Percentiles rank a stretch among this genome's conserved stretches.
Evolutionary conservation across 202 grass and related monocot species (phyloP).

Genomic region (Elaeis oleifera): DNA sequence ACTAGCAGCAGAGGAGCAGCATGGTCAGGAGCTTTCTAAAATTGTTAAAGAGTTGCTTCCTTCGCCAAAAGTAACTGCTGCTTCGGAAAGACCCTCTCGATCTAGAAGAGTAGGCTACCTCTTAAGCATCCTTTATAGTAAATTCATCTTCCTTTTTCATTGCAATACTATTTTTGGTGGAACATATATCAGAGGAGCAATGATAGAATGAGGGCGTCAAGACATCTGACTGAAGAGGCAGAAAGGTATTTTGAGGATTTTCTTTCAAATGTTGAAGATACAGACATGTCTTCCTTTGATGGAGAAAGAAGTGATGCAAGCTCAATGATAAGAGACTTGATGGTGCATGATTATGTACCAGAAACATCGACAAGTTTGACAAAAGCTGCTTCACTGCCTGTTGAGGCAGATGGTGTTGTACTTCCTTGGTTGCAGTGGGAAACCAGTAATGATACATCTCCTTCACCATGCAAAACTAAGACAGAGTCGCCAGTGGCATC

Average conservation of each 20-base stretch:
- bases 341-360: slow-evolving; percentile 12
- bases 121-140: too few relatives aligned
- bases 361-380: slow-evolving; percentile 39
- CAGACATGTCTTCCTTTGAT: slow-evolving; percentile 96
- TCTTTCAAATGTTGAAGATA: slow-evolving; percentile 90
- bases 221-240: slow-evolving; percentile 63
- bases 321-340: slow-evolving; percentile 40
- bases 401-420: slow-evolving; percentile 60
- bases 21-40: slow-evolving; percentile 80
- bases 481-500: slow-evolving; percentile 9
- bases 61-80: slow-evolving; percentile 36
- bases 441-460: slow-evolving; percentile 43
- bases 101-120: slow-evolving; percentile 44
- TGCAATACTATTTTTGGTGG: background rate
- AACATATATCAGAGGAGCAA: slow-evolving; percentile 71
- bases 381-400: slow-evolving; percentile 25
- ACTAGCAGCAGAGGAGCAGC: slow-evolving; percentile 76
- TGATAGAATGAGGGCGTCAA: slow-evolving; percentile 71
- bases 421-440: slow-evolving; percentile 99
- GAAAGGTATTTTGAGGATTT: slow-evolving; percentile 97
- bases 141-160: too few relatives aligned
- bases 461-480: slow-evolving; percentile 56
- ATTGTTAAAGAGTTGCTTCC: slow-evolving; percentile 92
- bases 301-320: slow-evolving; percentile 81
- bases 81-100: slow-evolving; percentile 29